A percentile compares a stretch with the other conserved stretches of the same genome.
These are phyloP conservation scores for Nyctanthes arbortristis DNA, from an alignment of 257 asterid genomes.

Conservation along the genomic window DNA sequence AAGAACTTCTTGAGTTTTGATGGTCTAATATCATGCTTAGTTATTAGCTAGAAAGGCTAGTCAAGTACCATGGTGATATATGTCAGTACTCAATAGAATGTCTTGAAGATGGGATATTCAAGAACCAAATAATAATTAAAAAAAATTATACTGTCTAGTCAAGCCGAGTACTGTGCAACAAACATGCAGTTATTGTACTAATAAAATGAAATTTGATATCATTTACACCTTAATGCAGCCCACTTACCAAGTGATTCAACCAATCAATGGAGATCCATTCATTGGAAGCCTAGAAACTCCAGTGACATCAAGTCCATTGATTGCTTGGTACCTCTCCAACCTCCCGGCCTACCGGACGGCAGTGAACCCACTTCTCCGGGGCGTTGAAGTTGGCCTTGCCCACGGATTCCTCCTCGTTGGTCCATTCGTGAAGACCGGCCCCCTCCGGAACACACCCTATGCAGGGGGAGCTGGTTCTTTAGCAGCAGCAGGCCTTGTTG, in stretches of 20 bases:
- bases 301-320: slow-evolving; percentile 87
- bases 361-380: slow-evolving; percentile 62
- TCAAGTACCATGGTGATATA: too few species aligned
- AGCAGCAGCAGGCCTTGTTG: slow-evolving; percentile 53
- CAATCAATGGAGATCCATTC: slow-evolving; percentile 94
- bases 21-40: too few species aligned
- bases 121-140: too few species aligned
- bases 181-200: not conserved
- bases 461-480: slow-evolving; percentile 50
- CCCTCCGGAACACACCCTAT: slow-evolving; percentile 40
- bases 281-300: slow-evolving; percentile 97
- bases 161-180: not conserved
- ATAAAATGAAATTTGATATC: too few species aligned
- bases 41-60: too few species aligned
- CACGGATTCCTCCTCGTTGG: slow-evolving; percentile 54
- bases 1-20: too few species aligned
- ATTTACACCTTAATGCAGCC: slow-evolving; percentile 53
- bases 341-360: slow-evolving; percentile 60
- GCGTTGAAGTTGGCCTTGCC: slow-evolving; percentile 52
- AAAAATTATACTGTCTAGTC: not conserved
- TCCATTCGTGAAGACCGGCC: slow-evolving; percentile 52
- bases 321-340: slow-evolving; percentile 96
- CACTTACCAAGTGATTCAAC: slow-evolving; percentile 89
- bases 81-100: too few species aligned
- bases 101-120: too few species aligned